These are phyloP conservation scores for Lentinus tigrinus DNA, from an alignment of 768 basidiomycete genomes.

Conservation along the genomic window DNA sequence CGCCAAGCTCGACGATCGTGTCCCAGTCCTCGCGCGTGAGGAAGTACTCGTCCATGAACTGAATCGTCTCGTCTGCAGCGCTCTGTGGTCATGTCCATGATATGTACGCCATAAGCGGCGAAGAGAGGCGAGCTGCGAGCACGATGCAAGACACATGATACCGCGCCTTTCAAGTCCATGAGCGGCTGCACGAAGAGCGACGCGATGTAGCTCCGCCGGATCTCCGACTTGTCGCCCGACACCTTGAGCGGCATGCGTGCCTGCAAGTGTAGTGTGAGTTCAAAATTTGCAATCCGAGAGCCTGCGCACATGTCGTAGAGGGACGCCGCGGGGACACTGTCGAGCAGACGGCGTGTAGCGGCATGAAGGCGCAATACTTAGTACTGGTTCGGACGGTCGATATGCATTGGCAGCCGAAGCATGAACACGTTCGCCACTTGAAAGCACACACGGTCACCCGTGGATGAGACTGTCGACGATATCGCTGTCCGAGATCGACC, in stretches of 20 bases:
- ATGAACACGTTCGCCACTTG: no score
- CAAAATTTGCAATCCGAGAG: slow-evolving; percentile 71
- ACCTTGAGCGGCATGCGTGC: slow-evolving; percentile 93
- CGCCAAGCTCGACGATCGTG: slow-evolving; percentile 87
- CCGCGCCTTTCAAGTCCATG: slow-evolving; percentile 66
- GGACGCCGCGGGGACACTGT: slow-evolving; percentile 88
- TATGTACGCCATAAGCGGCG: background rate
- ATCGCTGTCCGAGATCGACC: slow-evolving; percentile 93
- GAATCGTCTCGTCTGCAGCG: slow-evolving; percentile 79
- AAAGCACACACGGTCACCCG: slow-evolving; percentile 61
- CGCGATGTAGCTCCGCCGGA: slow-evolving; percentile 89
- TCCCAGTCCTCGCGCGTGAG: slow-evolving; percentile 97
- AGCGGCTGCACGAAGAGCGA: slow-evolving; percentile 84
- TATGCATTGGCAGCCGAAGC: no score
- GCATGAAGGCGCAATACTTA: slow-evolving; percentile 79
- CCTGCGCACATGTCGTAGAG: slow-evolving; percentile 72
- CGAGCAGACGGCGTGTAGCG: slow-evolving; percentile 88
- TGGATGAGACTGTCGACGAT: slow-evolving; percentile 92
- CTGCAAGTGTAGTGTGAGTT: no score
- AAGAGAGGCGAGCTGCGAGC: background rate
- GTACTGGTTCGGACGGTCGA: slow-evolving; percentile 80
- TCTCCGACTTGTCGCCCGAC: slow-evolving; percentile 86
- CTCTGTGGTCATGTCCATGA: slow-evolving; percentile 47
- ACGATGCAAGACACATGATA: slow-evolving; percentile 83
- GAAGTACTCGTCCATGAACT: slow-evolving; percentile 91